phyloP scores from a whole-genome alignment of 176 grass and related monocot genomes.

The Carex littledalei region DNA sequence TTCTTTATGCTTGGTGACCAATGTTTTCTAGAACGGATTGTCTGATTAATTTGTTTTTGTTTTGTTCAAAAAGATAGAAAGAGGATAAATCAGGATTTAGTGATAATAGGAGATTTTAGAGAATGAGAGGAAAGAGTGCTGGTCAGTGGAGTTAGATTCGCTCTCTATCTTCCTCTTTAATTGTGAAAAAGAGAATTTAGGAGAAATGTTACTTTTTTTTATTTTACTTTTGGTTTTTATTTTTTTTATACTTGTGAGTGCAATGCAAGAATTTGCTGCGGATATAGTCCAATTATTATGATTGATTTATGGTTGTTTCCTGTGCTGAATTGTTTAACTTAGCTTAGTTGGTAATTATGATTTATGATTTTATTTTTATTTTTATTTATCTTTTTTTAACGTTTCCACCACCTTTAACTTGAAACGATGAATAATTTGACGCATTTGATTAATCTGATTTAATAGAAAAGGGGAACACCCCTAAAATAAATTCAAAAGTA shows the following conservation, averaged over 20 bases:
- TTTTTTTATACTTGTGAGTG: neutral
- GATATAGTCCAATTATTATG: neutral
- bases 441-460: neutral
- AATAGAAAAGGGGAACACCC: neutral
- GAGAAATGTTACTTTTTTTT: neutral
- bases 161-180: neutral
- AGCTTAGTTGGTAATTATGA: neutral
- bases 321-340: neutral
- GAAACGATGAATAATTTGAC: neutral
- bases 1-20: conserved; percentile 5
- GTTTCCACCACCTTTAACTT: neutral
- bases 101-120: neutral
- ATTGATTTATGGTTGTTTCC: neutral
- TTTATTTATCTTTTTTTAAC: neutral
- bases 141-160: neutral
- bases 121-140: neutral
- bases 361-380: neutral
- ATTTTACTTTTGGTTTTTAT: neutral
- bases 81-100: neutral
- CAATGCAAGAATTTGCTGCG: neutral
- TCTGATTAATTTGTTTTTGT: neutral
- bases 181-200: neutral
- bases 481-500: too few species aligned
- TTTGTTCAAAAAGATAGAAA: neutral
- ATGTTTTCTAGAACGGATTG: neutral